phyloP scores from a whole-genome alignment of 129 eudicot genomes.

The Pittosporum tobira region DNA sequence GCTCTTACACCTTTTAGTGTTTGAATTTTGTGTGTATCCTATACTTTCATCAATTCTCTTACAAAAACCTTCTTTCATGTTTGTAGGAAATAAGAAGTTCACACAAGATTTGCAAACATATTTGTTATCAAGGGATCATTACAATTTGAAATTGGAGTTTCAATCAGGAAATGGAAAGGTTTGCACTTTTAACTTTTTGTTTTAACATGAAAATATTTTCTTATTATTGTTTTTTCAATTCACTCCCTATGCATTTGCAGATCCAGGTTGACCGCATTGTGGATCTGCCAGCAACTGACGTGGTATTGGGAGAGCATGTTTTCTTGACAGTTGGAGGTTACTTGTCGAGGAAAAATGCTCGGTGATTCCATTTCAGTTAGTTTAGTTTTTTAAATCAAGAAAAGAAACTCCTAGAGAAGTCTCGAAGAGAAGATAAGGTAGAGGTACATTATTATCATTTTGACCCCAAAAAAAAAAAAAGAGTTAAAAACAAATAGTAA shows the following conservation, averaged over 20 bases:
- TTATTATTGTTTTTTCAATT: not conserved
- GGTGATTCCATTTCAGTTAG: constrained; percentile 13
- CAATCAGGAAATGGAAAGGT: constrained; percentile 63
- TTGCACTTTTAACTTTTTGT: not conserved
- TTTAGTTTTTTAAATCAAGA: too few species aligned
- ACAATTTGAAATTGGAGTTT: constrained; percentile 56
- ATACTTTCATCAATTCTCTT: not conserved
- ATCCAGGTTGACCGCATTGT: constrained; percentile 44
- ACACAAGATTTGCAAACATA: constrained; percentile 47
- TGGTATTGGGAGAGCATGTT: constrained; percentile 49
- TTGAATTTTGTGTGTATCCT: not conserved
- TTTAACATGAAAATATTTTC: not conserved
- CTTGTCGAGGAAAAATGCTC: constrained; percentile 27
- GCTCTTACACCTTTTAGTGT: not conserved
- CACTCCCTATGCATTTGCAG: constrained; percentile 24
- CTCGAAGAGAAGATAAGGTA: too few species aligned
- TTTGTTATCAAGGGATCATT: constrained; percentile 50
- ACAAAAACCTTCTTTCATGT: not conserved
- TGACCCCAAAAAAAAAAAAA: too few species aligned
- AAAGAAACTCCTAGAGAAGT: too few species aligned
- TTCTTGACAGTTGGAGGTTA: constrained; percentile 60
- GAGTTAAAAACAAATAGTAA: too few species aligned
- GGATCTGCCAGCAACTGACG: constrained; percentile 45
- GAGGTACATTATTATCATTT: too few species aligned
- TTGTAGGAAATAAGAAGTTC: constrained; percentile 43